Evolutionary conservation across 192 early-diverging fungal genomes (phyloP), one percentile per base, ranked within the genome.

Genomic region (Backusella parvicylindrica): DNA sequence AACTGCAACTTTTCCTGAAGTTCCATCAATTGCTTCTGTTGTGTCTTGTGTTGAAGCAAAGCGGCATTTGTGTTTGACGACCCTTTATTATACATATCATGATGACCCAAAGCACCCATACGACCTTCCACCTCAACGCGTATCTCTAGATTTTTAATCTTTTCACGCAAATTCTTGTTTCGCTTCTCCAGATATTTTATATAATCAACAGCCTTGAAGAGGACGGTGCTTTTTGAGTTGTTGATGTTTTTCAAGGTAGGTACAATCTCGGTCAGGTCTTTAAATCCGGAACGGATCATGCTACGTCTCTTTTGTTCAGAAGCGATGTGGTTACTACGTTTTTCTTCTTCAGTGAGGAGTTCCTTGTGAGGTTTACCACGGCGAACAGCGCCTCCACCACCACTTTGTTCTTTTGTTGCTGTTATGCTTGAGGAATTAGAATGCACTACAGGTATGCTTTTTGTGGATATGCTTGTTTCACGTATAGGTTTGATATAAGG

Each of bases 251-350:
- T 60, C 26, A 97, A 83, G 3, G 89, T 91, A 6, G 96, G 95
- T 32, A 97, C 93, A 40, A 95, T 89, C 56, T 94, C 92, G 18
- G 93, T 92, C 72, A 98, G 89, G 79, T 95, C 91, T 75, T 95
- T 93, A 85, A 97, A 97, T 31, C 97, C 97, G 26, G 85, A 85
- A 16, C 94, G 91, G 64, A 94, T 92, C 13, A 90, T 85, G 47
- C 91, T 90, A 40, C 92, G 74, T 47, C 92, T 87, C 79, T 92
- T 92, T 76, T 94, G 91, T 75, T 94, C 92, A 0, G 91, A 92
- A 6, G 85, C 83, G 63, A 94, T 92, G 74, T 94, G 92, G 75
- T 94, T 94, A 13, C 85, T 84, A 33, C 91, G 77, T 68, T 94
- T 94, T 74, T 94, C 91, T 71, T 93, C 88, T 72, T 93, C 92